Evolutionary conservation across 257 asterid genomes (phyloP).

Genomic region (Handroanthus guayacan): DNA sequence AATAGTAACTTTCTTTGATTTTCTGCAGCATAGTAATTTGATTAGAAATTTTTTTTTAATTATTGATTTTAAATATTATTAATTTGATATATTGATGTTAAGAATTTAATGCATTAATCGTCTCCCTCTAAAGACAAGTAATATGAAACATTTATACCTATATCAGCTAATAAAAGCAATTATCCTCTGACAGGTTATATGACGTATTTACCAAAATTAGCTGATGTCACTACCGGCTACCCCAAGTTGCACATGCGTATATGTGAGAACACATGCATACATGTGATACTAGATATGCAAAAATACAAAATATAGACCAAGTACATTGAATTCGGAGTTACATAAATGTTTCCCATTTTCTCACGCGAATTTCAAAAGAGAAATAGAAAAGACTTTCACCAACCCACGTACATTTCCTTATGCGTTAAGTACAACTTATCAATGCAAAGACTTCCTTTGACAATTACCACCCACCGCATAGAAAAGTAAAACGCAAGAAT

Average conservation of each 20-base stretch:
- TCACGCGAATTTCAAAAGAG: not conserved
- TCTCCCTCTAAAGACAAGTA: too few relatives aligned
- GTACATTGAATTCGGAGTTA: not conserved
- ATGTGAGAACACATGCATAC: not conserved
- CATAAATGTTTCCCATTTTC: not conserved
- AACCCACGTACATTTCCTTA: constrained; percentile 37
- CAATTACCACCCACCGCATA: constrained; percentile 22
- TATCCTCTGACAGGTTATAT: too few relatives aligned
- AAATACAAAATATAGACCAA: not conserved
- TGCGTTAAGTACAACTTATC: constrained; percentile 33
- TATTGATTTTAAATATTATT: too few relatives aligned
- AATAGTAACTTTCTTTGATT: too few relatives aligned
- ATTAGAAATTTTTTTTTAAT: too few relatives aligned
- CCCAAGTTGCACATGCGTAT: not conserved
- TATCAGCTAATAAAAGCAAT: too few relatives aligned
- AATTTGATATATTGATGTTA: too few relatives aligned
- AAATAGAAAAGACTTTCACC: constrained; percentile 13
- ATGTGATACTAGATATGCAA: not conserved
- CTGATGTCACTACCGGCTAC: too few relatives aligned
- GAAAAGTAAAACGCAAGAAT: not conserved
- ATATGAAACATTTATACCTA: too few relatives aligned
- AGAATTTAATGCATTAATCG: too few relatives aligned
- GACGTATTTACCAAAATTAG: too few relatives aligned
- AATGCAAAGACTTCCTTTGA: not conserved
- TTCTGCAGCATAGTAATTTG: too few relatives aligned